Conservation (phyloP, 2,329 filamentous ascomycete species). For the Phialophora tarda region DNA sequence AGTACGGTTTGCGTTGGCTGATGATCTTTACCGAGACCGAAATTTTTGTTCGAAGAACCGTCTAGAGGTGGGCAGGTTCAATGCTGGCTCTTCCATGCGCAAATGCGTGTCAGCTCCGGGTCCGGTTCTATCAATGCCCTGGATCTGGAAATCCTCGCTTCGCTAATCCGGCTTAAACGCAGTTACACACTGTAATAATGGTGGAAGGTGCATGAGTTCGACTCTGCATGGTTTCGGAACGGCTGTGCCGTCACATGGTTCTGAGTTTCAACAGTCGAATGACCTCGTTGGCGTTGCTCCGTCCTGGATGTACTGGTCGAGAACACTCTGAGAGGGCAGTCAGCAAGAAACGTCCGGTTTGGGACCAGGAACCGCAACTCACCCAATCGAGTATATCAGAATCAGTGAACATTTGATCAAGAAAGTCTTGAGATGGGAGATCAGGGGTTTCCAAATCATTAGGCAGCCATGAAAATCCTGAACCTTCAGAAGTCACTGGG, state of each 20-base stretch:
- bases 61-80: not conserved
- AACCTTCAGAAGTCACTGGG: not conserved
- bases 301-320: slow-evolving; percentile 22
- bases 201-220: not conserved
- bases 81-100: not conserved
- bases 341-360: not conserved
- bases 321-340: slow-evolving; percentile 3
- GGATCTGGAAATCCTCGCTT: not conserved
- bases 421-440: slow-evolving; percentile 11
- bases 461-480: not conserved
- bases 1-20: slow-evolving; percentile 1
- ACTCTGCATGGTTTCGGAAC: not conserved
- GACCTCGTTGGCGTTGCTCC: slow-evolving; percentile 19
- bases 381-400: slow-evolving; percentile 16
- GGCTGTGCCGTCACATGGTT: not conserved
- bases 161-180: not conserved
- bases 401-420: slow-evolving; percentile 10
- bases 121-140: not conserved
- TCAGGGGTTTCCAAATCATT: not conserved
- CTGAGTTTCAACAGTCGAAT: slow-evolving; percentile 14
- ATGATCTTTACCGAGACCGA: not conserved
- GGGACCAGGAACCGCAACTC: not conserved
- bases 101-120: not conserved
- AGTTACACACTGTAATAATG: not conserved
- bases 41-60: not conserved